A percentile compares a stretch with the other conserved stretches of the same genome.
phyloP scores from a whole-genome alignment of 31 red algal species.

The Asparagopsis taxiformis region DNA sequence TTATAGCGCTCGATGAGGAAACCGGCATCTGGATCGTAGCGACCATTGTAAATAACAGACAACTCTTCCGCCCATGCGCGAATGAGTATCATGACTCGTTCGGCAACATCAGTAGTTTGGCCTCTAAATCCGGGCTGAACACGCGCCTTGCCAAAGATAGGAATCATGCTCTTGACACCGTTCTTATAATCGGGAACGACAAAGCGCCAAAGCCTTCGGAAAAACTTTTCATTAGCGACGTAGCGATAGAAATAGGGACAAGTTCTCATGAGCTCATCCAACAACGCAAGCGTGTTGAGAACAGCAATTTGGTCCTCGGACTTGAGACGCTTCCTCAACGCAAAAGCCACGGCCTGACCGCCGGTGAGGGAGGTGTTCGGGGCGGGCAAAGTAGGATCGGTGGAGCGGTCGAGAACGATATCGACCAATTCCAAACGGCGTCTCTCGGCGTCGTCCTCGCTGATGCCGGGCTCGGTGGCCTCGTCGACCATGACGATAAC shows the following conservation, averaged over 20 bases:
- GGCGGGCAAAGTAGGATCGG: conserved; percentile 14
- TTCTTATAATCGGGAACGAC: conserved; percentile 92
- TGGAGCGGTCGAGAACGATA: conserved; percentile 11
- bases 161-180: conserved; percentile 56
- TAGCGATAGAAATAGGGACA: conserved; percentile 86
- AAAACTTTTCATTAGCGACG: conserved; percentile 84
- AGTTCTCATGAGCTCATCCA: conserved; percentile 79
- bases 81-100: conserved; percentile 65
- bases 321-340: conserved; percentile 86
- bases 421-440: conserved; percentile 27
- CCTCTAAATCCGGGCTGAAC: conserved; percentile 20
- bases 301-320: conserved; percentile 62
- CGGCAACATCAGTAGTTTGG: conserved; percentile 32
- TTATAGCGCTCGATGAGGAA: conserved; percentile 76
- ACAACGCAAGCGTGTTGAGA: conserved; percentile 61
- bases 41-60: conserved; percentile 45
- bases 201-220: conserved; percentile 89
- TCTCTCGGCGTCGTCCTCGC: conserved; percentile 9
- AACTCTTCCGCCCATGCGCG: conserved; percentile 85
- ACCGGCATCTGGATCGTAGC: conserved; percentile 63
- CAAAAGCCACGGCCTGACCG: conserved; percentile 71
- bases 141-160: conserved; percentile 40
- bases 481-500: conserved; percentile 44
- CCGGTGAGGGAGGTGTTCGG: conserved; percentile 12
- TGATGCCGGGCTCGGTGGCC: conserved; percentile 48